A percentile compares a stretch with the other conserved stretches of the same genome.
These are phyloP conservation scores for Davidsoniella neocaledoniae DNA, from an alignment of 2,329 filamentous ascomycete genomes.

Conservation along the genomic window DNA sequence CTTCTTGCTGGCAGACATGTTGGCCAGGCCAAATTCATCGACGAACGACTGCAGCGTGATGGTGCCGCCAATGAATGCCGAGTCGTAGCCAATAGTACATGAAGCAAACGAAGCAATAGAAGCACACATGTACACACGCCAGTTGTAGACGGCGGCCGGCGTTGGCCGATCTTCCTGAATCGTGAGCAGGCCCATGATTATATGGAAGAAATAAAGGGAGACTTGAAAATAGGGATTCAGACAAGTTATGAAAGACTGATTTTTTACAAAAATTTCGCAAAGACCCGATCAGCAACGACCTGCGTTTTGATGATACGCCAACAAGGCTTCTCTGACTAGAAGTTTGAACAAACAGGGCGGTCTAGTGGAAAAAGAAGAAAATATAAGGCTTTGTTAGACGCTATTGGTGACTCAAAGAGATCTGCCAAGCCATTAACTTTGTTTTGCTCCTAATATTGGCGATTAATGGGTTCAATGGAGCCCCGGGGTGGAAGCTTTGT, in stretches of 20 bases:
- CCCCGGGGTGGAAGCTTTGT: no score
- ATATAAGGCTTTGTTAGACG: no score
- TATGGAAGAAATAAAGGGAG: not conserved
- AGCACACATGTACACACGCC: conserved; percentile 39
- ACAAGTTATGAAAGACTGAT: not conserved
- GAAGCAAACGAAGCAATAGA: conserved; percentile 38
- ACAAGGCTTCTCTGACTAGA: no score
- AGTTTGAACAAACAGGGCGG: no score
- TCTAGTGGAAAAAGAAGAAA: no score
- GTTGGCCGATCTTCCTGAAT: conserved; percentile 40
- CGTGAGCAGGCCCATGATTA: conserved; percentile 28
- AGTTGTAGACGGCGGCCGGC: conserved; percentile 41
- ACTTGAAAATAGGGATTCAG: not conserved
- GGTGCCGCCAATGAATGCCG: conserved; percentile 65
- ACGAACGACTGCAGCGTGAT: conserved; percentile 34
- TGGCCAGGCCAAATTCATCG: conserved; percentile 46
- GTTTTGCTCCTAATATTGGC: no score
- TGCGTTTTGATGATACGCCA: no score
- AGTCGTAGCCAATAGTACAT: conserved; percentile 36
- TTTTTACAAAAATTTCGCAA: not conserved
- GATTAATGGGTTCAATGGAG: no score
- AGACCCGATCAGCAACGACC: no score
- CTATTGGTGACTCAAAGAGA: no score
- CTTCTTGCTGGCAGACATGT: conserved; percentile 29
- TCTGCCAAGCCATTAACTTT: no score